Conservation (phyloP, 1,139 yeast species). For the Taphrina flavorubra region DNA sequence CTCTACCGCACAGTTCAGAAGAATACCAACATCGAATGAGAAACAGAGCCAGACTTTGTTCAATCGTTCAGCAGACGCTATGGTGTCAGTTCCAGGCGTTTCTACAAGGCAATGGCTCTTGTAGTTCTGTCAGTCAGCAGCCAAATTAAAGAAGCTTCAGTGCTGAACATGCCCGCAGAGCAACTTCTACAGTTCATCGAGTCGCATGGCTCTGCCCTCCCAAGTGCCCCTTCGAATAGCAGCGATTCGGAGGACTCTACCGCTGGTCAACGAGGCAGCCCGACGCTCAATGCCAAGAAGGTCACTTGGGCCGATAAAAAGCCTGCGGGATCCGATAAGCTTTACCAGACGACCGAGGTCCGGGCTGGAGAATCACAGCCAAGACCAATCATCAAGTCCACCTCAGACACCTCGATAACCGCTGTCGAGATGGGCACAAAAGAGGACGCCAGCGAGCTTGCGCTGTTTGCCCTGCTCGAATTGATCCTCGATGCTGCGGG, state of each 20-base stretch:
- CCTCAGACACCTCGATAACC: neutral
- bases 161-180: neutral
- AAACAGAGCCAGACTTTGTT: neutral
- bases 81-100: neutral
- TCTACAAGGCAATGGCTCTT: neutral
- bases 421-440: conserved; percentile 10
- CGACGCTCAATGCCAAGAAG: neutral
- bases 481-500: neutral
- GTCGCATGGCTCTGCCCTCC: neutral
- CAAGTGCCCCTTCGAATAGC: neutral
- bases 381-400: neutral
- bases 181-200: neutral
- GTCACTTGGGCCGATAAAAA: neutral
- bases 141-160: neutral
- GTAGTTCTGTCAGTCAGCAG: neutral
- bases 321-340: too few relatives aligned
- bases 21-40: too few relatives aligned
- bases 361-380: too few relatives aligned
- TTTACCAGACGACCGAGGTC: too few relatives aligned
- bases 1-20: too few relatives aligned
- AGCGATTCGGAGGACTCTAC: neutral
- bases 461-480: neutral
- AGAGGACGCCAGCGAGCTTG: neutral
- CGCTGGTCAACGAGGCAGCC: neutral
- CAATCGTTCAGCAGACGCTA: neutral